Evolutionary conservation across 257 asterid genomes (phyloP).

Genomic region (Osmanthus fragrans): DNA sequence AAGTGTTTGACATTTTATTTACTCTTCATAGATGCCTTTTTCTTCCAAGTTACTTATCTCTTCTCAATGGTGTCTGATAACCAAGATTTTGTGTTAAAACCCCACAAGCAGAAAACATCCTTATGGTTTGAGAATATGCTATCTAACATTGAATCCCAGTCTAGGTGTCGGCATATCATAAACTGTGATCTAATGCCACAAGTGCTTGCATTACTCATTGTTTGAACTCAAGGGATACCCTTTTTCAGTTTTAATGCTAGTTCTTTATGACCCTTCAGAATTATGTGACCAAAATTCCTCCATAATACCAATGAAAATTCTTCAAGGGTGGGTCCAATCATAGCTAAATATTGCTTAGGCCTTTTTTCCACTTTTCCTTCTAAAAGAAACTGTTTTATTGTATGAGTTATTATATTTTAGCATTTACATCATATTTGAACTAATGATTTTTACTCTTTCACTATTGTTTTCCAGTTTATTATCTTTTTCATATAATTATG

Average conservation of each 20-base stretch:
- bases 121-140: no score
- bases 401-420: no score
- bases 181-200: no score
- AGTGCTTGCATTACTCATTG: not conserved
- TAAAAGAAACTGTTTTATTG: not conserved
- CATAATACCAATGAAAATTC: not conserved
- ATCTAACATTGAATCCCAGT: no score
- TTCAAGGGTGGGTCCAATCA: no score
- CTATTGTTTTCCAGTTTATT: not conserved
- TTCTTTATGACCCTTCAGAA: not conserved
- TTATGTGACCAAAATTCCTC: not conserved
- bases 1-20: not conserved
- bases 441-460: not conserved
- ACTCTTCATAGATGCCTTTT: not conserved
- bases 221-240: not conserved
- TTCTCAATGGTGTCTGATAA: not conserved
- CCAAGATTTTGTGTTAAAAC: not conserved
- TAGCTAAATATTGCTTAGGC: not conserved
- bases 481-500: not conserved
- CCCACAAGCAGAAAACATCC: not conserved
- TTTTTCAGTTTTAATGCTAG: not conserved
- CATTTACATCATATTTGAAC: not conserved
- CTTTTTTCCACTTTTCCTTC: not conserved
- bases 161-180: no score
- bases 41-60: not conserved